Base-by-base conservation (phyloP, 2,329 filamentous ascomycete species). In the Fusarium tricinctum region DNA sequence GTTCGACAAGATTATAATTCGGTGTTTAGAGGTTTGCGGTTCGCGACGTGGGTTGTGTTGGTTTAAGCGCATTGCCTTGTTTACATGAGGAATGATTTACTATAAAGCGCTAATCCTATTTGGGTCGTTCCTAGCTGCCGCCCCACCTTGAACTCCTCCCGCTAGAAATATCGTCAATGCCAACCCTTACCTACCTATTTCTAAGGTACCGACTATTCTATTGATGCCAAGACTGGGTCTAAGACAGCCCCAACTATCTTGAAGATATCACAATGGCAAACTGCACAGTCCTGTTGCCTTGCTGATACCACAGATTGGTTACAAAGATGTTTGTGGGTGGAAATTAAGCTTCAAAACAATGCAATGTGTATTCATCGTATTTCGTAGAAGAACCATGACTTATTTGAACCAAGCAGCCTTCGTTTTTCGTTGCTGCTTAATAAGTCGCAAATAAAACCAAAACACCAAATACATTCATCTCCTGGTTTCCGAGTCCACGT, bases 321-420 rank as follows among this genome's bases (percentile, higher is more conserved):
- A 38, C 33, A 28, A 30, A 12, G 28, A 26, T n/a, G 12, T 8
- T 48, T 15, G 15, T 12, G 15, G 10, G 12, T 28, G 19, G 9
- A 35, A 10, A 46, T 39, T 30, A n/a, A 10, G 5, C 3, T 38
- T 17, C 20, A 23, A 17, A 35, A 6, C 33, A 7, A 28, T 14
- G 35, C 22, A 13, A n/a, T 64, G 19, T 86, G 9, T 84, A 84
- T 57, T 55, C 48, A 23, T 73, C 63, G 63, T 71, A 40, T 66
- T 70, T 58, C 61, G 64, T 69, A 39, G 57, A 63, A 49, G 57
- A 62, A 72, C 68, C 70, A 70, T 66, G 63, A 45, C 66, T 65
- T 57, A 65, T 68, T 64, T n/a, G 50, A 69, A 62, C 45, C 61
- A 53, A 69, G 73, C 69, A 77, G 74, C 75, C 57, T 68, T 67